Evolutionary conservation across 768 basidiomycete species (phyloP), one percentile per base, ranked within the genome.

Genomic region (Agrocybe pediades): DNA sequence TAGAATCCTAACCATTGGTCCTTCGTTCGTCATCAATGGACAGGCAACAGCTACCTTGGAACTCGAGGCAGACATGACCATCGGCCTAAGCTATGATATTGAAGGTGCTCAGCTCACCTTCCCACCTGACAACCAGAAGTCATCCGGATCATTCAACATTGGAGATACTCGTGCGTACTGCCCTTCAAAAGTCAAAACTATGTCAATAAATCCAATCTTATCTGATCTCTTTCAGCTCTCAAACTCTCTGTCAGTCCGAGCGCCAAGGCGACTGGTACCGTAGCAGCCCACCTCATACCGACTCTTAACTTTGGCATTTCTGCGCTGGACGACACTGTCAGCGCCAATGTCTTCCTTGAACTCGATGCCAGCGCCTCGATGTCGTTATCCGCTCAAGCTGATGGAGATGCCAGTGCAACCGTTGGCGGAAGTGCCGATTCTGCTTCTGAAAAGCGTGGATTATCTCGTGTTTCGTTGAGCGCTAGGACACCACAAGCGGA

Each of bases 201-300:
- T 26, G 6, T 16, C 13, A 13, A 16, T 25, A 16, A 40, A 17
- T 13, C n/a, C 40, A 15, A 20, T 24, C 24, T 13, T 49, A 20
- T 6, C 26, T 15, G 8, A 17, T 21, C 17, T 27, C 44, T 19
- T 25, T 23, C 48, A 77, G 77, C 74, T 15, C 59, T 82, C 19
- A 69, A 69, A 56, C 65, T 81, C 20, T 71, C 73, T 15, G 74
- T 72, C 2, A 68, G 64, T 52, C 76, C 79, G 2, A 68, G 66
- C 23, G 70, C 72, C 19, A 66, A 68, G 6, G 71, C 75, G 15
- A 74, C 72, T 2, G 78, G 76, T 17, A 71, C 64, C 1, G 52
- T 83, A 24, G 65, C 69, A 17, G 80, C 75, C 2, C 80, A 84
- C 60, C 63, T 84, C 27, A 81, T 79, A 51, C 83, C 81, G 0